Evolutionary conservation across 1,284 basidiomycete genomes (phyloP).

Genomic region (Tausonia pullulans): DNA sequence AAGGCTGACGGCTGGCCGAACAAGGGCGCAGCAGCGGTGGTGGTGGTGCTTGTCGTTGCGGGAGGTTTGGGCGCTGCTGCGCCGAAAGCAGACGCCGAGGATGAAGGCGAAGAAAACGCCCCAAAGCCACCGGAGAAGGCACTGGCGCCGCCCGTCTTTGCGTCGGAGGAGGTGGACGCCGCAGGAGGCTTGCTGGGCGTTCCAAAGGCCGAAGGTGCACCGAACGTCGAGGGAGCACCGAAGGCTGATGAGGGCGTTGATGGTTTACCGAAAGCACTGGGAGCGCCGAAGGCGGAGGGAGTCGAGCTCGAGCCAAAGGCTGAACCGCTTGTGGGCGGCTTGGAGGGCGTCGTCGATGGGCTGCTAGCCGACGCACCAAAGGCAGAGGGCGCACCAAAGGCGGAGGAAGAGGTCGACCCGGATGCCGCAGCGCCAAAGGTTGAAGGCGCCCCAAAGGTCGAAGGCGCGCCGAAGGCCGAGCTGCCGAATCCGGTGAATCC

Average conservation of each 20-base stretch:
- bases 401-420: neutral
- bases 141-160: too few species aligned
- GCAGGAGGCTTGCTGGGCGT: neutral
- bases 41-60: neutral
- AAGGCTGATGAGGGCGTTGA: slow-evolving; percentile 1
- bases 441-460: slow-evolving; percentile 9
- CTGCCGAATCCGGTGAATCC: slow-evolving; percentile 21
- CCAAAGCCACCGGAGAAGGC: neutral
- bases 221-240: slow-evolving; percentile 10
- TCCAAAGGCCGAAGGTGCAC: slow-evolving; percentile 5
- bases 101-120: neutral
- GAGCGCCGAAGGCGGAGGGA: neutral
- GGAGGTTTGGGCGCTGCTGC: neutral
- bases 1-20: neutral
- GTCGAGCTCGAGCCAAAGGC: slow-evolving; percentile 4
- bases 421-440: slow-evolving; percentile 13
- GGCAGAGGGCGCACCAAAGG: slow-evolving; percentile 8
- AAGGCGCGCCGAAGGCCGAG: slow-evolving; percentile 6
- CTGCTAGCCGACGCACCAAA: slow-evolving; percentile 4
- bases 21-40: neutral
- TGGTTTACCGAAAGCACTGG: slow-evolving; percentile 2
- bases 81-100: slow-evolving; percentile 11
- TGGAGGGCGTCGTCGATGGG: neutral
- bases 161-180: too few species aligned
- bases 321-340: neutral